phyloP scores from a whole-genome alignment of 495 filamentous ascomycete species.

The Margaritispora aquatica region DNA sequence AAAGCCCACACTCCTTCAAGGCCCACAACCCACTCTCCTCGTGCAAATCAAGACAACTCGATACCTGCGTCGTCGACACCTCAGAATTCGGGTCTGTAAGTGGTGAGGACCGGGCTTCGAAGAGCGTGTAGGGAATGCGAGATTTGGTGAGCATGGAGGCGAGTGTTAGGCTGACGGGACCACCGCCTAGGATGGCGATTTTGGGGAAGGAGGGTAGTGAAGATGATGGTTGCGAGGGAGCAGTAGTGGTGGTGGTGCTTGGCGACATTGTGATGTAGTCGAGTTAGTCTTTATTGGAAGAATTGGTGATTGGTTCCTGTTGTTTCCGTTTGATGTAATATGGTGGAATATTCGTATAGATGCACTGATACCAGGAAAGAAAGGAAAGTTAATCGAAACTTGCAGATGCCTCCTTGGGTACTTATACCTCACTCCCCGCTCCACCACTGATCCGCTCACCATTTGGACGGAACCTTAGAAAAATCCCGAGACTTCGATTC shows the following conservation, averaged over 20 bases:
- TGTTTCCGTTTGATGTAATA: too few relatives aligned
- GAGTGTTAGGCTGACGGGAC: conserved; percentile 48
- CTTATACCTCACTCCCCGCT: not conserved
- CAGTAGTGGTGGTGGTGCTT: not conserved
- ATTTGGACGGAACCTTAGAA: too few relatives aligned
- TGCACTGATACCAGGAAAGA: too few relatives aligned
- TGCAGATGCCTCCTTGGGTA: too few relatives aligned
- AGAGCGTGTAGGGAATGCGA: conserved; percentile 30
- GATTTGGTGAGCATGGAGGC: conserved; percentile 42
- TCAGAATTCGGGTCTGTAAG: not conserved
- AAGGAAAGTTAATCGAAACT: too few relatives aligned
- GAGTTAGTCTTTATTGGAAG: too few relatives aligned
- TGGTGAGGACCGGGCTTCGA: conserved; percentile 35
- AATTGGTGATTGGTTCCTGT: too few relatives aligned
- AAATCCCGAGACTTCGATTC: too few relatives aligned
- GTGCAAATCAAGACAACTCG: conserved; percentile 52
- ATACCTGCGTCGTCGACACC: conserved; percentile 11
- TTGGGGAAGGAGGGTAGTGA: conserved; percentile 18
- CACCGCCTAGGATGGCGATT: conserved; percentile 54
- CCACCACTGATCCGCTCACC: too few relatives aligned
- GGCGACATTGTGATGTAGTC: too few relatives aligned
- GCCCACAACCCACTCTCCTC: conserved; percentile 41
- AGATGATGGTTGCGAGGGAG: conserved; percentile 8
- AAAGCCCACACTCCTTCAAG: conserved; percentile 43
- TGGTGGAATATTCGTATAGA: too few relatives aligned